Conservation (phyloP, 306 rosid genomes). For the Carpinus viminea region DNA sequence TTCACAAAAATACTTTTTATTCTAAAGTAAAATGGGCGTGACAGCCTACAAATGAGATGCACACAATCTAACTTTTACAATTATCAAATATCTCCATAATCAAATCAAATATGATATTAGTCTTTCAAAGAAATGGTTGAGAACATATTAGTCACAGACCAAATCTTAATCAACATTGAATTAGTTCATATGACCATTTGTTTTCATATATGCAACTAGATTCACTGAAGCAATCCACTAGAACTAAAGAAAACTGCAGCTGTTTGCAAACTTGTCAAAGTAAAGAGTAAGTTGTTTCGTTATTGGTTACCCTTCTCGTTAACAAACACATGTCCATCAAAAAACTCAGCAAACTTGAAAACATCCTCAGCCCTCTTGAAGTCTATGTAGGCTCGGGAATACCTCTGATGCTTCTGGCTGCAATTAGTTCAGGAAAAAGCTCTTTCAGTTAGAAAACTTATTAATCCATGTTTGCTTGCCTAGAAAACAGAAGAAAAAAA, state of each 20-base stretch:
- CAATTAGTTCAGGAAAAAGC: constrained; percentile 38
- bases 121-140: background rate
- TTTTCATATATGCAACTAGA: background rate
- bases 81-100: background rate
- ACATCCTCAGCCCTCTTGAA: constrained; percentile 76
- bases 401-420: constrained; percentile 75
- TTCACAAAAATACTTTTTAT: constrained; percentile 9
- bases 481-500: background rate
- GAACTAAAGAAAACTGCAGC: background rate
- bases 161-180: background rate
- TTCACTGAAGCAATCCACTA: constrained; percentile 6
- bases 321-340: constrained; percentile 86
- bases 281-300: background rate
- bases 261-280: background rate
- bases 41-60: background rate
- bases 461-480: constrained; percentile 2
- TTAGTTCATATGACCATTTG: background rate
- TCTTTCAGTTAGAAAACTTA: constrained; percentile 16
- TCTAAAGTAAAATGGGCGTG: background rate
- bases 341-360: constrained; percentile 76
- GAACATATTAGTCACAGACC: background rate
- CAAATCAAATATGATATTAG: background rate
- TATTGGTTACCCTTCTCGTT: constrained; percentile 75
- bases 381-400: constrained; percentile 83
- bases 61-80: background rate